phyloP scores from a whole-genome alignment of 306 rosid species.

The Rosa lucieae region DNA sequence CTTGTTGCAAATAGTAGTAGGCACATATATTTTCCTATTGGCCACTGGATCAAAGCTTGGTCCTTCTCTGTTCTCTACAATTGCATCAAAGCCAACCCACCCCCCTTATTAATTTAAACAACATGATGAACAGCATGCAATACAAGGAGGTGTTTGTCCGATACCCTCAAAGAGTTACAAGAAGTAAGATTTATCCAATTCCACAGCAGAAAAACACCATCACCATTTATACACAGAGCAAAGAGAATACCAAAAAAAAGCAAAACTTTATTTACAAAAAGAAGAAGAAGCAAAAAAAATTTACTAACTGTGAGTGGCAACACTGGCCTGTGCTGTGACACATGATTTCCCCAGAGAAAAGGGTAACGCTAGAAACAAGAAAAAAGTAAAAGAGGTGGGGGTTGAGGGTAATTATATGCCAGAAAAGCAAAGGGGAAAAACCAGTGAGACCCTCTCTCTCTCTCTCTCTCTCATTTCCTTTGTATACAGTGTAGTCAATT shows the following conservation, averaged over 20 bases:
- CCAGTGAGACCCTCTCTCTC: slow-evolving; percentile 20
- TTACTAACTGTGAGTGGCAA: slow-evolving; percentile 36
- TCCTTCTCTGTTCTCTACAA: neutral
- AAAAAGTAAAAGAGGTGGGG: slow-evolving; percentile 39
- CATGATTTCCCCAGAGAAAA: slow-evolving; percentile 63
- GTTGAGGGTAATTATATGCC: slow-evolving; percentile 40
- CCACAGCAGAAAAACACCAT: neutral
- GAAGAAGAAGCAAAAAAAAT: slow-evolving; percentile 9
- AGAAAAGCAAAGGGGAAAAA: slow-evolving; percentile 17
- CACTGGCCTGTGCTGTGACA: slow-evolving; percentile 41
- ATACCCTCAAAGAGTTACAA: neutral
- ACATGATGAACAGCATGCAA: slow-evolving; percentile 21
- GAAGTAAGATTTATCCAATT: neutral
- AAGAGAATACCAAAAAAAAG: neutral
- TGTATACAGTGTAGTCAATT: slow-evolving; percentile 7
- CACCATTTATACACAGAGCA: neutral
- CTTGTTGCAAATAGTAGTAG: neutral
- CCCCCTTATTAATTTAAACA: slow-evolving; percentile 12
- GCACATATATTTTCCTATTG: neutral
- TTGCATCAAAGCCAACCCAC: slow-evolving; percentile 23
- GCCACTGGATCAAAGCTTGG: neutral
- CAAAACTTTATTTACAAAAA: slow-evolving; percentile 12
- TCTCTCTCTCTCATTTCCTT: slow-evolving; percentile 13
- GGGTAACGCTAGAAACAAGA: slow-evolving; percentile 40
- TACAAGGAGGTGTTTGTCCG: slow-evolving; percentile 24